phyloP scores from a whole-genome alignment of 179 eudicot species.

The Silene vulgaris region DNA sequence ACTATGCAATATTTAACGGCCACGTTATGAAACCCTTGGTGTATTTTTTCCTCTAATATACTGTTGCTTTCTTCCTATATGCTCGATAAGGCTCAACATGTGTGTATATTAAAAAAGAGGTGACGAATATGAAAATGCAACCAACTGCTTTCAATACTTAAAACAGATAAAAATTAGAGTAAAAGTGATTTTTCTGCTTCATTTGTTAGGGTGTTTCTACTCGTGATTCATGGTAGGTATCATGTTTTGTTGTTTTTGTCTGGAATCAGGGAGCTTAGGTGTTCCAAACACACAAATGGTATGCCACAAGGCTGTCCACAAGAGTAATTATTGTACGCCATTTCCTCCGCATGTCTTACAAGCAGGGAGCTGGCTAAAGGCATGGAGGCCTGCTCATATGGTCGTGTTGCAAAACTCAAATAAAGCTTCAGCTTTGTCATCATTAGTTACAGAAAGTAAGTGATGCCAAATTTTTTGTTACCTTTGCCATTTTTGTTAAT shows the following conservation, averaged over 20 bases:
- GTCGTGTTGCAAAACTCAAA: slow-evolving; percentile 13
- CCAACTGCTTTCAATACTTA: not conserved
- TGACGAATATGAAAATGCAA: not conserved
- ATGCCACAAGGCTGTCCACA: slow-evolving; percentile 19
- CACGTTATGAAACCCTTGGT: not conserved
- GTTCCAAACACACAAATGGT: slow-evolving; percentile 26
- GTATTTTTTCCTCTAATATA: not conserved
- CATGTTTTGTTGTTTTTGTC: slow-evolving; percentile 7
- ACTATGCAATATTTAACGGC: not conserved
- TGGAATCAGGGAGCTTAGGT: slow-evolving; percentile 29
- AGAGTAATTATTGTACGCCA: slow-evolving; percentile 13
- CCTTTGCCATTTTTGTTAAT: not conserved
- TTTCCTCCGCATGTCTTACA: slow-evolving; percentile 17
- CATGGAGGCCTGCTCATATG: slow-evolving; percentile 22
- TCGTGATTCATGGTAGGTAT: not conserved
- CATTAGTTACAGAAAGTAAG: slow-evolving; percentile 29
- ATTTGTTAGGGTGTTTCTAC: not conserved
- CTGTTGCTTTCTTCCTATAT: not conserved
- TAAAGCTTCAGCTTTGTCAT: slow-evolving; percentile 22
- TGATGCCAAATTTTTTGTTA: too few relatives aligned
- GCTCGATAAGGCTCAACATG: not conserved
- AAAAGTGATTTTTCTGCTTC: not conserved
- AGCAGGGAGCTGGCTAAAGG: slow-evolving; percentile 21
- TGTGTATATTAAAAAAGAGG: not conserved
- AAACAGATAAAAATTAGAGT: not conserved